These are phyloP conservation scores for Ophiognomonia clavigignenti-juglandacearum DNA, from an alignment of 2,329 filamentous ascomycete species.

Conservation along the genomic window DNA sequence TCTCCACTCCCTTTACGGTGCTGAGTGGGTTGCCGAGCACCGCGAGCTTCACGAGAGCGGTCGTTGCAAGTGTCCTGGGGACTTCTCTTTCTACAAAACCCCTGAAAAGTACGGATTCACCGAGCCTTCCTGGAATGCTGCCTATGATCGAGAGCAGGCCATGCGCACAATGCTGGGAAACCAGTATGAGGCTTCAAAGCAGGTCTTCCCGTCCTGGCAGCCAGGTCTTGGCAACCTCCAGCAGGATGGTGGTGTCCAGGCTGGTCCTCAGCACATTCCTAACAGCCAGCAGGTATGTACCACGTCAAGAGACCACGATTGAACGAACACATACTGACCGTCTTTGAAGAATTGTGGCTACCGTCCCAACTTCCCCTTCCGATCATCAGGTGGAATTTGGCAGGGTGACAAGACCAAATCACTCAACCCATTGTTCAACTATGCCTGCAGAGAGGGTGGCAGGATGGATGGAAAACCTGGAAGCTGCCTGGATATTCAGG, in stretches of 20 bases:
- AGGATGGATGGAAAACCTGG: slow-evolving; percentile 1
- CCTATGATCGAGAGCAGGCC: slow-evolving; percentile 1
- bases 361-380: neutral
- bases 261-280: neutral
- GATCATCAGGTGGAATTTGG: slow-evolving; percentile 13
- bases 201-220: too few relatives aligned
- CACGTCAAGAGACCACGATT: neutral
- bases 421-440: slow-evolving; percentile 13
- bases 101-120: slow-evolving; percentile 6
- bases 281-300: neutral
- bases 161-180: neutral
- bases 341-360: too few relatives aligned
- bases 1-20: slow-evolving; percentile 31
- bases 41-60: slow-evolving; percentile 29
- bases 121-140: neutral
- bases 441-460: slow-evolving; percentile 11
- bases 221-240: neutral
- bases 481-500: slow-evolving; percentile 5
- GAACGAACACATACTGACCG: neutral
- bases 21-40: slow-evolving; percentile 37
- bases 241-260: neutral
- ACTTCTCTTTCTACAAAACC: slow-evolving; percentile 27
- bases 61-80: slow-evolving; percentile 28
- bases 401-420: slow-evolving; percentile 7
- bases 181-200: neutral